Evolutionary conservation across 495 filamentous ascomycete genomes (phyloP).

Genomic region (Tuber magnatum): DNA sequence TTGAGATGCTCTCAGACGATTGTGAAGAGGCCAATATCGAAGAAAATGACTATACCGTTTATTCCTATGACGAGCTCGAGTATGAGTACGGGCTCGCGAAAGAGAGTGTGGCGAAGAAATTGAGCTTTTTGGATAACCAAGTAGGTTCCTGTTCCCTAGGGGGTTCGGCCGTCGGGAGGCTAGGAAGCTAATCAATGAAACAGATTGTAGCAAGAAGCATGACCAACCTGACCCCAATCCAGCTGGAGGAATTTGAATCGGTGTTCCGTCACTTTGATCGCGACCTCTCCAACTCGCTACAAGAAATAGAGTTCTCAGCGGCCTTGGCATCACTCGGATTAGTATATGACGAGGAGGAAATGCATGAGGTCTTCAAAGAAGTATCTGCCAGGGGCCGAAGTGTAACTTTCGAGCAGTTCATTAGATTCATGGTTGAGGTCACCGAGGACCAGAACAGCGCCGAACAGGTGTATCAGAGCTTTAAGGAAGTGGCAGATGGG

Average conservation of each 20-base stretch:
- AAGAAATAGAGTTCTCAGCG: conserved; percentile 90
- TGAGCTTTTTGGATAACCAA: conserved; percentile 95
- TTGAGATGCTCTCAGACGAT: conserved; percentile 64
- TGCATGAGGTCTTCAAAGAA: conserved; percentile 81
- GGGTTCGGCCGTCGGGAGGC: background rate
- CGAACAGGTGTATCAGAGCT: conserved; percentile 94
- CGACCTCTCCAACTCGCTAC: conserved; percentile 82
- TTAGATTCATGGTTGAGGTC: conserved; percentile 96
- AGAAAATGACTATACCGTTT: conserved; percentile 97
- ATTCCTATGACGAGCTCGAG: conserved; percentile 88
- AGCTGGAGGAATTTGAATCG: conserved; percentile 94
- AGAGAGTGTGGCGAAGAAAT: conserved; percentile 84
- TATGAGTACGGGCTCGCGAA: conserved; percentile 91
- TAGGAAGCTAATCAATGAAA: background rate
- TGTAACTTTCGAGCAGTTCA: conserved; percentile 97
- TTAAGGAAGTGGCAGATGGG: conserved; percentile 93
- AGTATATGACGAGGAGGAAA: conserved; percentile 91
- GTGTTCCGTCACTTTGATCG: conserved; percentile 97
- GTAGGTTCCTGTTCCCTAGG: conserved; percentile 35
- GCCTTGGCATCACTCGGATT: conserved; percentile 87
- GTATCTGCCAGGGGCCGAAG: conserved; percentile 65
- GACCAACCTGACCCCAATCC: conserved; percentile 97
- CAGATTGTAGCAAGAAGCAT: conserved; percentile 84
- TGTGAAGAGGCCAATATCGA: conserved; percentile 96
- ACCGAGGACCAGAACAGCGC: conserved; percentile 98